phyloP scores from a whole-genome alignment of 495 filamentous ascomycete species.

The Annulohypoxylon moriforme region DNA sequence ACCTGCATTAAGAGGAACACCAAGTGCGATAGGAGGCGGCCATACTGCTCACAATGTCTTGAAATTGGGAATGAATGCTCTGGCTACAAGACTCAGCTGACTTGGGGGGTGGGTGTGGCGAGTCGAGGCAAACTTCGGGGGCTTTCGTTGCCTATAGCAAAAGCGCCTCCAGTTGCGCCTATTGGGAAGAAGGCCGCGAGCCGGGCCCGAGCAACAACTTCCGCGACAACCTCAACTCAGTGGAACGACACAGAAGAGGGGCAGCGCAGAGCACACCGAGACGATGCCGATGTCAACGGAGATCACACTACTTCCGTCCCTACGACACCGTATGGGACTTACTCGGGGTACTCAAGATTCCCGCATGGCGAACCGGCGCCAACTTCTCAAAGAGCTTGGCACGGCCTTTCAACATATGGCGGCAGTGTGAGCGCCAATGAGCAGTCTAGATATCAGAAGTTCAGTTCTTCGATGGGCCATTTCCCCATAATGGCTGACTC shows the following conservation, averaged over 20 bases:
- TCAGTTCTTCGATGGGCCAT: constrained; percentile 41
- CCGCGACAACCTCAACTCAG: constrained; percentile 51
- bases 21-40: constrained; percentile 90
- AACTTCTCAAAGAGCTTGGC: constrained; percentile 44
- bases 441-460: constrained; percentile 45
- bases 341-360: constrained; percentile 47
- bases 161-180: constrained; percentile 68
- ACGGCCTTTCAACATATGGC: constrained; percentile 43
- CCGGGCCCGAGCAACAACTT: constrained; percentile 53
- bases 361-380: constrained; percentile 52
- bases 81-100: constrained; percentile 96
- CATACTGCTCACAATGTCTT: constrained; percentile 95
- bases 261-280: constrained; percentile 41
- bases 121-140: constrained; percentile 96
- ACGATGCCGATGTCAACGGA: constrained; percentile 48
- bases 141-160: constrained; percentile 83
- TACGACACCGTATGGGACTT: constrained; percentile 53
- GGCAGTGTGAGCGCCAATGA: constrained; percentile 41
- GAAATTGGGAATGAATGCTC: constrained; percentile 93
- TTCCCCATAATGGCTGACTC: constrained; percentile 54
- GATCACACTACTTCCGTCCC: constrained; percentile 40
- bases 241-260: constrained; percentile 55
- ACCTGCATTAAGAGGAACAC: constrained; percentile 84
- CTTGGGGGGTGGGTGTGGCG: constrained; percentile 97
- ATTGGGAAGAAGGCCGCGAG: constrained; percentile 56